Conservation (phyloP, 805 yeast genomes). For the Candida silvatica region DNA sequence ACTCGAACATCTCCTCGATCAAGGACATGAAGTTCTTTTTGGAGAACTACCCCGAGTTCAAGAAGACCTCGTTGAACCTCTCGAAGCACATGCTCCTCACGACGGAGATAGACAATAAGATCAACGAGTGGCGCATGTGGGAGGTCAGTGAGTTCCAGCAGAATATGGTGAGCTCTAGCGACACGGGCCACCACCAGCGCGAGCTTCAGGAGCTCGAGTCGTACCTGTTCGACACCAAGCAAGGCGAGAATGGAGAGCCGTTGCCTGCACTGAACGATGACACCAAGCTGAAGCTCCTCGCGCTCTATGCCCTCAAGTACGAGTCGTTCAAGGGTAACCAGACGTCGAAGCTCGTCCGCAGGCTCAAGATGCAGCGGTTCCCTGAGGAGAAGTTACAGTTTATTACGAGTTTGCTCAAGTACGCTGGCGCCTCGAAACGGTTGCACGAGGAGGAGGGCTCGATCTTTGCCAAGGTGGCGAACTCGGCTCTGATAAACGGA, state of each 20-base stretch:
- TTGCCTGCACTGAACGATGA: conserved; percentile 34
- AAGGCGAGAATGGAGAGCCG: conserved; percentile 12
- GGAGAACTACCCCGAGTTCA: conserved; percentile 90
- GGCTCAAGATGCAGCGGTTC: conserved; percentile 29
- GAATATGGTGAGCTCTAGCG: conserved; percentile 58
- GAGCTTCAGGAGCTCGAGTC: conserved; percentile 52
- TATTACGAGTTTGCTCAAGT: conserved; percentile 36
- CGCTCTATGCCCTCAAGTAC: conserved; percentile 68
- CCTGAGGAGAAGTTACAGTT: conserved; percentile 30
- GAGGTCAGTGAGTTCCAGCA: conserved; percentile 89
- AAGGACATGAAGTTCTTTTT: conserved; percentile 87
- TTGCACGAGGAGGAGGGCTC: conserved; percentile 27
- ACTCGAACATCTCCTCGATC: conserved; percentile 64
- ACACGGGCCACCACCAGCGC: conserved; percentile 29
- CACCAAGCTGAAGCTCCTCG: conserved; percentile 62
- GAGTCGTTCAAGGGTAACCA: conserved; percentile 43
- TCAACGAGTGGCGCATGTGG: conserved; percentile 61
- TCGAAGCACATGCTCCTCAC: conserved; percentile 89
- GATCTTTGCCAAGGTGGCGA: conserved; percentile 17
- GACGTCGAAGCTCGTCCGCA: conserved; percentile 27
- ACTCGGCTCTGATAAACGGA: conserved; percentile 23
- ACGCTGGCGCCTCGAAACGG: conserved; percentile 36
- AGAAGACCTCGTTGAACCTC: conserved; percentile 78
- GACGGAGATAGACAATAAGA: conserved; percentile 73
- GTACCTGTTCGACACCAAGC: conserved; percentile 32